Evolutionary conservation across 2,329 filamentous ascomycete species (phyloP).

Genomic region (Penicillium thymicola): DNA sequence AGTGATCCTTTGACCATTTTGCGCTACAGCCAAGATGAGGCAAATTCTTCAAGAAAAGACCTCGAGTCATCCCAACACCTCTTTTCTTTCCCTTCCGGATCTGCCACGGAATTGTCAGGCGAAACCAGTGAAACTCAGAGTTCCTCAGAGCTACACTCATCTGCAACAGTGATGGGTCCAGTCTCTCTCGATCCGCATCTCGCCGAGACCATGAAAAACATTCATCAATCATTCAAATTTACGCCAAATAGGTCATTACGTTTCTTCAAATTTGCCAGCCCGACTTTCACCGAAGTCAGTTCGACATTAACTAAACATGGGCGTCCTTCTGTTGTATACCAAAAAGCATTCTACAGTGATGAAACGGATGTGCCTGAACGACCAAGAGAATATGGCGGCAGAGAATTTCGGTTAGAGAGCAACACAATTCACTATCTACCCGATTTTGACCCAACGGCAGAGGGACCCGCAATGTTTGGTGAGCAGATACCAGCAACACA

Average conservation of each 20-base stretch:
- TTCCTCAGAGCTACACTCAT: slow-evolving; percentile 21
- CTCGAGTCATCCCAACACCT: slow-evolving; percentile 18
- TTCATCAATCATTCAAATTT: slow-evolving; percentile 33
- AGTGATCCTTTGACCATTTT: slow-evolving; percentile 61
- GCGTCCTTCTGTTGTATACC: slow-evolving; percentile 70
- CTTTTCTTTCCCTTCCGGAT: slow-evolving; percentile 7
- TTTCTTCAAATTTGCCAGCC: slow-evolving; percentile 28
- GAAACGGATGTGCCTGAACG: slow-evolving; percentile 78
- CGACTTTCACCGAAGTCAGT: slow-evolving; percentile 46
- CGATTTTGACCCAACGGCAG: slow-evolving; percentile 65
- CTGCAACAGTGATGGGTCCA: slow-evolving; percentile 15
- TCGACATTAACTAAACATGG: slow-evolving; percentile 56
- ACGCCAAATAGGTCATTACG: slow-evolving; percentile 18
- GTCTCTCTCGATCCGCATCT: slow-evolving; percentile 16
- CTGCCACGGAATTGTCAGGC: slow-evolving; percentile 2
- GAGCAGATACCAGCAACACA: slow-evolving; percentile 47
- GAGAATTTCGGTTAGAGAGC: slow-evolving; percentile 75
- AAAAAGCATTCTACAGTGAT: slow-evolving; percentile 79
- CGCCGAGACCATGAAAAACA: slow-evolving; percentile 16
- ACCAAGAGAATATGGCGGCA: slow-evolving; percentile 78
- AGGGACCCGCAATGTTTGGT: slow-evolving; percentile 56
- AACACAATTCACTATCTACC: slow-evolving; percentile 76
- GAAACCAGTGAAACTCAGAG: slow-evolving; percentile 3
- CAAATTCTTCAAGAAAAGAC: slow-evolving; percentile 49
- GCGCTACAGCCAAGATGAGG: slow-evolving; percentile 64